Evolutionary conservation across 305 asterid species (phyloP), one percentile per base, ranked within the genome.

Genomic region (Solanum hybrid): DNA sequence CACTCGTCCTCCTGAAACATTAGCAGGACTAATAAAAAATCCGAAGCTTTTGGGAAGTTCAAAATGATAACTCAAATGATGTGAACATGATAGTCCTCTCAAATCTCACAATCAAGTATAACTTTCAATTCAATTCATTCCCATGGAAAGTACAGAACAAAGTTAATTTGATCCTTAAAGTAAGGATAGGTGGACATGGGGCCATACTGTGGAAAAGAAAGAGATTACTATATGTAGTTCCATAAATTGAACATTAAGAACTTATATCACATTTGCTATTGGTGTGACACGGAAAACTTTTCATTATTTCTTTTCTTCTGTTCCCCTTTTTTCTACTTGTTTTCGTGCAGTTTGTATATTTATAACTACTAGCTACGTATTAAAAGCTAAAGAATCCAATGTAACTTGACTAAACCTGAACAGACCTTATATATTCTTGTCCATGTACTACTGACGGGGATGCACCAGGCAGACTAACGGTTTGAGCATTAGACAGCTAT

Each of bases 1-100:
- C 99, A 90, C 95, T 95, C 8, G 98, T 96, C 91, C 99, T 96
- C 94, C 99, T 98, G 90, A 85, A 91, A 85, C 76, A 86, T 46
- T 78, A 34, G 36, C 86, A 78, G 72, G 88, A 80, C 13, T 46
- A 32, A 3, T 46, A 86, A 38, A 36, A 89, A 85, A 85, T 5
- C 36, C 29, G 22, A 32, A 31, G 38, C 31, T 51, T 51, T 85
- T 56, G 32, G n/a, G 40, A 85, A 51, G 46, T 85, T 85, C 76
- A 85, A 85, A 51, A 51, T 85, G 76, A 85, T n/a, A 22, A 56
- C 22, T 31, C 5, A 85, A 51, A 84, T 1, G 75, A 60, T 22
- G 71, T 46, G 46, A 20, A 31, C 2, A 85, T 51, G 73, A 85
- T 84, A 31, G 37, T 51, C 87, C 31, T 51, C 42, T 32, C 76